These are phyloP conservation scores for Cytospora paraplurivora DNA, from an alignment of 2,329 filamentous ascomycete genomes.

Conservation along the genomic window DNA sequence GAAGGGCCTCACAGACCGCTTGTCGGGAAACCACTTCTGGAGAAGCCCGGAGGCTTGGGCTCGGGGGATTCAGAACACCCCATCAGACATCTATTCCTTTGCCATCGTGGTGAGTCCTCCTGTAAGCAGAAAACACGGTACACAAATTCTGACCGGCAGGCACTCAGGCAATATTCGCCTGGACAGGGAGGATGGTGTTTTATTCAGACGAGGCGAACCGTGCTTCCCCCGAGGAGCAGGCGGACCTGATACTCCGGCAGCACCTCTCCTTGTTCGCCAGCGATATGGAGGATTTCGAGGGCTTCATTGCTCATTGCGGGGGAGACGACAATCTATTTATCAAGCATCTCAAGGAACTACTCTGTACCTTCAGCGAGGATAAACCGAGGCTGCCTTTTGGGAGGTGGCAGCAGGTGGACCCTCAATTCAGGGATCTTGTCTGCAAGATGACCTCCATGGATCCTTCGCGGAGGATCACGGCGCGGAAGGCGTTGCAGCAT, in stretches of 20 bases:
- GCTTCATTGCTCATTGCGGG: constrained; percentile 21
- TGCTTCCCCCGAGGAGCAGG: constrained; percentile 27
- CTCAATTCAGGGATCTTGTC: constrained; percentile 24
- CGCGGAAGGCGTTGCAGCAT: constrained; percentile 28
- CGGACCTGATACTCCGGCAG: constrained; percentile 27
- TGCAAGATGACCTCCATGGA: constrained; percentile 29
- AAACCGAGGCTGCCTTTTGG: constrained; percentile 26
- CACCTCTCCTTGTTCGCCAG: constrained; percentile 30
- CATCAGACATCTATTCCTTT: constrained; percentile 29
- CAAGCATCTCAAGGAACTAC: constrained; percentile 18
- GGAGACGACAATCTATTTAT: constrained; percentile 25
- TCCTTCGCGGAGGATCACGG: constrained; percentile 29
- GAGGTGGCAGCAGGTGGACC: constrained; percentile 21
- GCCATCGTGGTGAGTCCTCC: constrained; percentile 28
- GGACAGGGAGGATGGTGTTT: constrained; percentile 30
- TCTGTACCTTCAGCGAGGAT: constrained; percentile 26
- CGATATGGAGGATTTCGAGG: constrained; percentile 11
- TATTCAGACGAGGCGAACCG: constrained; percentile 27
- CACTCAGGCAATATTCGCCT: constrained; percentile 27
- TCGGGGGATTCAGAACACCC: constrained; percentile 27
- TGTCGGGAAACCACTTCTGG: constrained; percentile 29
- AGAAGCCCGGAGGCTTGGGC: constrained; percentile 30
- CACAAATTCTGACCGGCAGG: constrained; percentile 22
- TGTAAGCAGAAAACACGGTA: constrained; percentile 14
- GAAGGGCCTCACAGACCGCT: constrained; percentile 29